A percentile compares a stretch with the other conserved stretches of the same genome.
Evolutionary conservation across 805 yeast species (phyloP).

Genomic region (Zygosaccharomyces bisporus): DNA sequence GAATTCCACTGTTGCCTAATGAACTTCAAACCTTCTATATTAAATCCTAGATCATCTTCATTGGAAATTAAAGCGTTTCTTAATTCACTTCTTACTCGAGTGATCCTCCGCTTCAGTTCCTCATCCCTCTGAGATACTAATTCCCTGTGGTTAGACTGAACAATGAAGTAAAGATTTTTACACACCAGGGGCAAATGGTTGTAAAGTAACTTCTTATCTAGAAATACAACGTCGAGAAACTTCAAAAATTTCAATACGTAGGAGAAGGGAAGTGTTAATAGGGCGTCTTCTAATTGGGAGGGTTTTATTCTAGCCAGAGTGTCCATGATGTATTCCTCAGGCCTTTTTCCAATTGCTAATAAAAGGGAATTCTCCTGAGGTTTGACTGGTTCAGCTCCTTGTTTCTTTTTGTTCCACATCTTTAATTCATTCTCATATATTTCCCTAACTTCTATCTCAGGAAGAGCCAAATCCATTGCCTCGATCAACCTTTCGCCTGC

Average conservation of each 20-base stretch:
- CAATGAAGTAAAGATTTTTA: constrained; percentile 68
- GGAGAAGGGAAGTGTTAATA: constrained; percentile 86
- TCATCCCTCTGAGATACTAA: constrained; percentile 66
- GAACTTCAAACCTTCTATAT: constrained; percentile 75
- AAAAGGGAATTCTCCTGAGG: constrained; percentile 73
- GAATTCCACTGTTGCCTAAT: constrained; percentile 74
- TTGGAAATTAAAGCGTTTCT: constrained; percentile 52
- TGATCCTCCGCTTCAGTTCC: constrained; percentile 57
- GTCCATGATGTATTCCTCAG: constrained; percentile 75
- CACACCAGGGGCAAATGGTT: constrained; percentile 62
- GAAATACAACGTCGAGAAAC: constrained; percentile 75
- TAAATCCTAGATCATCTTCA: constrained; percentile 68
- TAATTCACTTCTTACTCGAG: constrained; percentile 57
- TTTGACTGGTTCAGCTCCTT: constrained; percentile 46
- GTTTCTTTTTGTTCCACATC: constrained; percentile 42
- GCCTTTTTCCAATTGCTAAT: constrained; percentile 63
- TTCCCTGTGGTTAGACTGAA: constrained; percentile 74
- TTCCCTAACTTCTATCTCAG: constrained; percentile 58
- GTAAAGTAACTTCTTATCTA: constrained; percentile 43
- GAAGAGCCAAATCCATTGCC: constrained; percentile 78
- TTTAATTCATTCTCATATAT: constrained; percentile 46
- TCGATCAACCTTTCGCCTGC: constrained; percentile 93
- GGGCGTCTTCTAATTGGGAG: constrained; percentile 87
- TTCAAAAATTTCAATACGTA: constrained; percentile 65
- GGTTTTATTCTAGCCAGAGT: constrained; percentile 68